Evolutionary conservation across 1,284 basidiomycete genomes (phyloP).

Genomic region (Puccinia polysora): DNA sequence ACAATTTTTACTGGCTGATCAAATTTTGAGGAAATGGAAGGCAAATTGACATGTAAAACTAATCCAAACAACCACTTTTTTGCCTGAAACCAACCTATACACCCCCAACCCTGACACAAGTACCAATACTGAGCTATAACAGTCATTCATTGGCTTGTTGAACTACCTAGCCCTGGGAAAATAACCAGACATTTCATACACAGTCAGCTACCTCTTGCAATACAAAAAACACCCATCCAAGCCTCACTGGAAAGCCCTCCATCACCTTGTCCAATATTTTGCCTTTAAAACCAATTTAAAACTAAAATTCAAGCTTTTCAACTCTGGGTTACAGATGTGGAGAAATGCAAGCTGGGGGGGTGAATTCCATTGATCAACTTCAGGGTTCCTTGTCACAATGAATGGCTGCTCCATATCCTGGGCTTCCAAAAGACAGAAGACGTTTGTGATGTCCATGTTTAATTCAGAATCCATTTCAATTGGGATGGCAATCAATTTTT

Average conservation of each 20-base stretch:
- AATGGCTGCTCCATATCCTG: neutral
- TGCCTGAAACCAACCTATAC: neutral
- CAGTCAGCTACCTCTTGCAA: neutral
- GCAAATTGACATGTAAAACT: neutral
- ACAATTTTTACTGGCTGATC: neutral
- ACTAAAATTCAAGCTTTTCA: neutral
- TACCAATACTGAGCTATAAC: neutral
- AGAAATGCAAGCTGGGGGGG: conserved; percentile 7
- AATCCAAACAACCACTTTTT: neutral
- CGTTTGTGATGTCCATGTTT: neutral
- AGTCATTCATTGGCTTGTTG: neutral
- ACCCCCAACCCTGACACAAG: neutral
- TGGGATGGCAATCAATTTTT: neutral
- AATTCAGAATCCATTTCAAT: neutral
- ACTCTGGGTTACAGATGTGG: neutral
- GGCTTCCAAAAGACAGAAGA: neutral
- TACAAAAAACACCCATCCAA: neutral
- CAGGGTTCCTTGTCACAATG: neutral
- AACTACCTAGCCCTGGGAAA: conserved; percentile 3
- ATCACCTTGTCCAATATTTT: conserved; percentile 2
- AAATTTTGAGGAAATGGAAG: neutral
- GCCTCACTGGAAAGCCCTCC: neutral
- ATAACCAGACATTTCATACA: neutral
- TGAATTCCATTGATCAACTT: conserved; percentile 1
- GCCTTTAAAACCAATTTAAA: neutral